Evolutionary conservation across 345 rosid genomes (phyloP).

Genomic region (Brassica rapa): DNA sequence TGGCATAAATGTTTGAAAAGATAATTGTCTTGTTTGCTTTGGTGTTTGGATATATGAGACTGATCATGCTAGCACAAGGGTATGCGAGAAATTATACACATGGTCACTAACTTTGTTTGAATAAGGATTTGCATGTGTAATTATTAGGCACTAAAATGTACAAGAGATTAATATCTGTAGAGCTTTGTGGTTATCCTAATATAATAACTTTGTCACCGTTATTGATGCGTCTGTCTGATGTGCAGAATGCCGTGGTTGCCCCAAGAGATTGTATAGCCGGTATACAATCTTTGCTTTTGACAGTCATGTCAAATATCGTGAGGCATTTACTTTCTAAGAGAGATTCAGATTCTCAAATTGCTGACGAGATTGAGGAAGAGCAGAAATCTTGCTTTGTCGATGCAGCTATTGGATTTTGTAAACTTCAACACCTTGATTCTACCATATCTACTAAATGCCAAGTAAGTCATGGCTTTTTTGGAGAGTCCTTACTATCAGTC

Average conservation of each 20-base stretch:
- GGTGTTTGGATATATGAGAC: slow-evolving; percentile 13
- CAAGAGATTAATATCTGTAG: not conserved
- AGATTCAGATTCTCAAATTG: slow-evolving; percentile 44
- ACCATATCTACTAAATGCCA: slow-evolving; percentile 65
- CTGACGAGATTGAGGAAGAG: slow-evolving; percentile 64
- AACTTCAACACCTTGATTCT: slow-evolving; percentile 81
- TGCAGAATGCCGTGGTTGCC: slow-evolving; percentile 56
- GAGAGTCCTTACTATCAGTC: not conserved
- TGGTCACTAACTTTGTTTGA: slow-evolving; percentile 13
- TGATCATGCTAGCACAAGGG: slow-evolving; percentile 12
- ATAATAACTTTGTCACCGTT: not conserved
- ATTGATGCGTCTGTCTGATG: slow-evolving; percentile 29
- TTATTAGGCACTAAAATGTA: slow-evolving; percentile 7
- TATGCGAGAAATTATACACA: not conserved
- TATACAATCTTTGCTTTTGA: slow-evolving; percentile 75
- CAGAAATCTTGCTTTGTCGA: slow-evolving; percentile 67
- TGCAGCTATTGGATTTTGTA: slow-evolving; percentile 89
- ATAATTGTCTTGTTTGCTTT: slow-evolving; percentile 15
- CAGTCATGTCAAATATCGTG: slow-evolving; percentile 73
- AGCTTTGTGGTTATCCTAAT: slow-evolving; percentile 12
- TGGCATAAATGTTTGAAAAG: slow-evolving; percentile 4
- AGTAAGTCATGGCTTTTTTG: slow-evolving; percentile 46
- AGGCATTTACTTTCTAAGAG: slow-evolving; percentile 63
- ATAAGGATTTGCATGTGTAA: slow-evolving; percentile 14
- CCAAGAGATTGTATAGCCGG: slow-evolving; percentile 54